Evolutionary conservation across 352 stramenopile species (phyloP), one percentile per base, ranked within the genome.

Genomic region (Pythium chondricola): DNA sequence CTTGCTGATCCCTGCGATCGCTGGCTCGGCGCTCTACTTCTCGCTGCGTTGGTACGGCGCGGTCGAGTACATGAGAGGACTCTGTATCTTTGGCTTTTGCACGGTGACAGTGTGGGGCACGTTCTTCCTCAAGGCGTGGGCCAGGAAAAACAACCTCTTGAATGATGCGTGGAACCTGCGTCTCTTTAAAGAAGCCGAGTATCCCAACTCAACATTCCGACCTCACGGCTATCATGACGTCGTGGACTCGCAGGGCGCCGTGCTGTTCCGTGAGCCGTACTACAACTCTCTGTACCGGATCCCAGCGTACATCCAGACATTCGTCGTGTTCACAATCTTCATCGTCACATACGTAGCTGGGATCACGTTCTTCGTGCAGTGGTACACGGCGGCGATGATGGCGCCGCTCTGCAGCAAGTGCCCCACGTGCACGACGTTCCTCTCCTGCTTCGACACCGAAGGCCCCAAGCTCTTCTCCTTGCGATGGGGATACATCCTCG

Each of bases 371-470:
- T 93, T 93, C 30, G 79, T 93, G 8, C 79, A 91, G 44, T 93
- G 82, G 82, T 93, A 90, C 43, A 93, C 82, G 0, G 82, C 82
- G 1, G 78, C 82, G 20, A 93, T 93, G 82, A 88, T 90, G 68
- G 82, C 82, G 18, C 79, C 82, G 3, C 55, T 88, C 4, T 90
- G 82, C 51, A 86, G 65, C 38, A 77, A 93, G 25, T 93, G 82
- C 8, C 73, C 68, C 0, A 52, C 86, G 0, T 90, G 82, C 42
- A 66, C 71, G 43, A 80, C 71, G 0, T 91, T 91, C 50, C 61
- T 93, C 2, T 86, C 79, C 13, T 93, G 82, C 46, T 93, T 93
- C 50, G 74, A 88, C 24, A 93, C 82, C 0, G 69, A 84, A 40
- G 64, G 73, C 14, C 80, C 82, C 1, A 79, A 63, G n/a, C 27